Evolutionary conservation across 768 basidiomycete genomes (phyloP).

Genomic region (Lyophyllum decastes): DNA sequence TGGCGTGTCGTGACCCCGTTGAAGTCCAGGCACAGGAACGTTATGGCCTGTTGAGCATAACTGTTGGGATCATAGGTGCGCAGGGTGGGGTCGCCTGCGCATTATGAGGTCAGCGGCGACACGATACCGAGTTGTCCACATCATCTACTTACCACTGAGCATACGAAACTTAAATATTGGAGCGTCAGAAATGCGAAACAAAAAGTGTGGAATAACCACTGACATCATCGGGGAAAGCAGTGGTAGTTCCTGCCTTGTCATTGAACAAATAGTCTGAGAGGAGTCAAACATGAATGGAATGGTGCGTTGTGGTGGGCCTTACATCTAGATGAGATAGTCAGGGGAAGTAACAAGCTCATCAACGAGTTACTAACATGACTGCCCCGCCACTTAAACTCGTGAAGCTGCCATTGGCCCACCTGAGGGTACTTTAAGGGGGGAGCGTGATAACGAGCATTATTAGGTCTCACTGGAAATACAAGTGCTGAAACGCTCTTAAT

Average conservation of each 20-base stretch:
- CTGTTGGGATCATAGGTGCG: slow-evolving; percentile 48
- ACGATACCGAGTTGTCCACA: slow-evolving; percentile 2
- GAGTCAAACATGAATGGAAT: background rate
- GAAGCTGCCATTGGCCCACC: slow-evolving; percentile 51
- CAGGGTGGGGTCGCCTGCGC: slow-evolving; percentile 40
- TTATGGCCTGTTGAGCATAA: slow-evolving; percentile 47
- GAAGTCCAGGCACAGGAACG: slow-evolving; percentile 51
- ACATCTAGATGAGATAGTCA: slow-evolving; percentile 27
- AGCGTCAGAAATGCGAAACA: background rate
- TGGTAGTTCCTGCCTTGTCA: slow-evolving; percentile 46
- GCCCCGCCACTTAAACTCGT: slow-evolving; percentile 41
- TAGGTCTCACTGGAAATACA: slow-evolving; percentile 49
- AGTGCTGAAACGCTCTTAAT: slow-evolving; percentile 31
- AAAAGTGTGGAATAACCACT: slow-evolving; percentile 17
- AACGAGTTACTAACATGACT: slow-evolving; percentile 38
- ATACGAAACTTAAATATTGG: slow-evolving; percentile 46
- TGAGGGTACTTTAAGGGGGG: slow-evolving; percentile 14
- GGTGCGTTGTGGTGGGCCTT: slow-evolving; percentile 7
- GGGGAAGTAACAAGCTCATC: background rate
- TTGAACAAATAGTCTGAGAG: slow-evolving; percentile 46
- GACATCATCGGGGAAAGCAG: slow-evolving; percentile 57
- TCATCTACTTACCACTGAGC: slow-evolving; percentile 42
- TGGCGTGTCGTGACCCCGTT: slow-evolving; percentile 37
- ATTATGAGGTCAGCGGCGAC: background rate
- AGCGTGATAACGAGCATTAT: background rate